phyloP scores from a whole-genome alignment of 139 green algal genomes.

The Tetradesmus lagerheimii region DNA sequence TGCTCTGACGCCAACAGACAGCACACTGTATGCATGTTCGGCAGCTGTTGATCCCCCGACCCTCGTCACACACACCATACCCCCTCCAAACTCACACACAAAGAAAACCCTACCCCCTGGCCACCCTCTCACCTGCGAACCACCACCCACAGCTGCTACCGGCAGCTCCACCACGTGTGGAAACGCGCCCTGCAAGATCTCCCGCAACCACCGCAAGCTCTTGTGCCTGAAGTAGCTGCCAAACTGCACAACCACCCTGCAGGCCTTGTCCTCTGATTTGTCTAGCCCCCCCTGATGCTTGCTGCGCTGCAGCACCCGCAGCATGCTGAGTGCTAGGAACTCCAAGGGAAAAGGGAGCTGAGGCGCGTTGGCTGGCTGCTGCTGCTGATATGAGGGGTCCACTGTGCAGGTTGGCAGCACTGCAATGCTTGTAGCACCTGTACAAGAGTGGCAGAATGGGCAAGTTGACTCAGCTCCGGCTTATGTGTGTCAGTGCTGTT shows the following conservation, averaged over 20 bases:
- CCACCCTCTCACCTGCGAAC: neutral
- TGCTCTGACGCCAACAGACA: no score
- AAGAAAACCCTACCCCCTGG: neutral
- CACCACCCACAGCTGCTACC: neutral
- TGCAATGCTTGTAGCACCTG: conserved; percentile 31
- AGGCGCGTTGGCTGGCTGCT: conserved; percentile 19
- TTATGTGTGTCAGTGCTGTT: neutral
- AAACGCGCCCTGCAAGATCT: conserved; percentile 25
- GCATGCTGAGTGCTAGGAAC: conserved; percentile 67
- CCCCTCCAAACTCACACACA: no score
- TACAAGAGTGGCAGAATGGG: neutral
- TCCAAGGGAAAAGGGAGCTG: conserved; percentile 64
- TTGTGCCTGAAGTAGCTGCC: conserved; percentile 50
- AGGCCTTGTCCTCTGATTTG: neutral
- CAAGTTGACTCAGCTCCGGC: neutral
- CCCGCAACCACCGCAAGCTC: conserved; percentile 14
- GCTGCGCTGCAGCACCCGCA: conserved; percentile 55
- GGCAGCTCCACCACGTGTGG: conserved; percentile 45
- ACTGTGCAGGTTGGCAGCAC: conserved; percentile 23
- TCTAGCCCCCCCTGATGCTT: conserved; percentile 48
- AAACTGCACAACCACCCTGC: conserved; percentile 47
- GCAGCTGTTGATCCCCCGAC: no score
- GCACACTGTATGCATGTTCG: no score
- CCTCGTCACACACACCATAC: no score
- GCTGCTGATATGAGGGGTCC: neutral